Conservation (phyloP, 441 rosid genomes). For the Gossypium trilobum region DNA sequence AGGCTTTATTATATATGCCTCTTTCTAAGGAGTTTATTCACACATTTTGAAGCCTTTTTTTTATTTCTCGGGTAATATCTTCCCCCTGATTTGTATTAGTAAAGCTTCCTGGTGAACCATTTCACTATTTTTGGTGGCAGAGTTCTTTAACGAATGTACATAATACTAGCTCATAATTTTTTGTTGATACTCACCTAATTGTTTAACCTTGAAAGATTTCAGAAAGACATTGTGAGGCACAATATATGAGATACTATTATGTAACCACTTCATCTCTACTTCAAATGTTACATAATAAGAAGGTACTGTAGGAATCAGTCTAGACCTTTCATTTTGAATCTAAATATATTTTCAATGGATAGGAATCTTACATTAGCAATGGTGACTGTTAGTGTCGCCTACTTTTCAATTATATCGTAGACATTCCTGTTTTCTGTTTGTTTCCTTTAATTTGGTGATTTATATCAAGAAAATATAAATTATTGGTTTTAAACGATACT, state of each 20-base stretch:
- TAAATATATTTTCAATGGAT: neutral
- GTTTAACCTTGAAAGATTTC: neutral
- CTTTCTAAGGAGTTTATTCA: slow-evolving; percentile 7
- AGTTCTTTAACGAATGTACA: slow-evolving; percentile 12
- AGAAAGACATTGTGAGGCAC: slow-evolving; percentile 4
- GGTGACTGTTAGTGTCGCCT: neutral
- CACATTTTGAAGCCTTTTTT: slow-evolving; percentile 12
- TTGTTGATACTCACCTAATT: slow-evolving; percentile 9
- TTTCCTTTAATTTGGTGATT: neutral
- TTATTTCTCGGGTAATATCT: slow-evolving; percentile 13
- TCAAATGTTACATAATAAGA: neutral
- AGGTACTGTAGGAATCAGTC: neutral
- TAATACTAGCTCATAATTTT: neutral
- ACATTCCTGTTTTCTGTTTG: neutral
- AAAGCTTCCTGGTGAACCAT: slow-evolving; percentile 15
- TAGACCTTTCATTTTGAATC: neutral
- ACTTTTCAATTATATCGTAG: neutral
- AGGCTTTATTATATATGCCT: slow-evolving; percentile 10
- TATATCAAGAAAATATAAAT: neutral
- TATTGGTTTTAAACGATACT: neutral
- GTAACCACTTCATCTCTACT: neutral
- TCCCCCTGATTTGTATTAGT: slow-evolving; percentile 17
- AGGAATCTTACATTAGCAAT: neutral
- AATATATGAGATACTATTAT: neutral
- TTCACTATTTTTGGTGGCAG: slow-evolving; percentile 1